Evolutionary conservation across 768 basidiomycete species (phyloP).

Genomic region (Multifurca ochricompacta): DNA sequence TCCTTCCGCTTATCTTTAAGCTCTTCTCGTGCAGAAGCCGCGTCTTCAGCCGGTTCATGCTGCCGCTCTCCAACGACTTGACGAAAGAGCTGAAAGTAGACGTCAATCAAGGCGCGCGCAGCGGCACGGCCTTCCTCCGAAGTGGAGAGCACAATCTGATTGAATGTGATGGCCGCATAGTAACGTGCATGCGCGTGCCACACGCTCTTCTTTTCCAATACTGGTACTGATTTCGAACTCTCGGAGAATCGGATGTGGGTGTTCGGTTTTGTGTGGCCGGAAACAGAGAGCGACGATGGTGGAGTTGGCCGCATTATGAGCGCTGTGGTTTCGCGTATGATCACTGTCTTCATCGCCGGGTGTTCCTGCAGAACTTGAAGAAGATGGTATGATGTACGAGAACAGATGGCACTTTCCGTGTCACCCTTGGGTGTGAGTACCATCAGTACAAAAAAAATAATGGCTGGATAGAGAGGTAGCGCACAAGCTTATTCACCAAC

Average conservation of each 20-base stretch:
- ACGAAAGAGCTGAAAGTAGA: conserved; percentile 93
- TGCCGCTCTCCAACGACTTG: conserved; percentile 68
- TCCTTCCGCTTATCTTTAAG: conserved; percentile 23
- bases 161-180: conserved; percentile 89
- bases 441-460: neutral
- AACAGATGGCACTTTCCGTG: conserved; percentile 77
- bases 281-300: conserved; percentile 26
- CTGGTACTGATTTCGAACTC: conserved; percentile 18
- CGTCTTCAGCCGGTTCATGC: conserved; percentile 33
- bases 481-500: conserved; percentile 88
- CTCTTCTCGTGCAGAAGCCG: conserved; percentile 33
- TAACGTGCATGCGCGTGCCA: conserved; percentile 74
- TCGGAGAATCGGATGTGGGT: conserved; percentile 51
- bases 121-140: conserved; percentile 60
- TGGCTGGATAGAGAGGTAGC: conserved; percentile 22
- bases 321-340: conserved; percentile 80
- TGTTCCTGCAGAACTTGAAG: conserved; percentile 86
- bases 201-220: conserved; percentile 36
- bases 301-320: conserved; percentile 63
- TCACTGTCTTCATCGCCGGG: conserved; percentile 84
- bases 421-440: conserved; percentile 62
- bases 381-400: conserved; percentile 82
- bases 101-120: conserved; percentile 69
- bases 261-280: conserved; percentile 21
- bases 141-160: conserved; percentile 73